Evolutionary conservation across 2,329 filamentous ascomycete species (phyloP).

Genomic region (Phoma herbarum): DNA sequence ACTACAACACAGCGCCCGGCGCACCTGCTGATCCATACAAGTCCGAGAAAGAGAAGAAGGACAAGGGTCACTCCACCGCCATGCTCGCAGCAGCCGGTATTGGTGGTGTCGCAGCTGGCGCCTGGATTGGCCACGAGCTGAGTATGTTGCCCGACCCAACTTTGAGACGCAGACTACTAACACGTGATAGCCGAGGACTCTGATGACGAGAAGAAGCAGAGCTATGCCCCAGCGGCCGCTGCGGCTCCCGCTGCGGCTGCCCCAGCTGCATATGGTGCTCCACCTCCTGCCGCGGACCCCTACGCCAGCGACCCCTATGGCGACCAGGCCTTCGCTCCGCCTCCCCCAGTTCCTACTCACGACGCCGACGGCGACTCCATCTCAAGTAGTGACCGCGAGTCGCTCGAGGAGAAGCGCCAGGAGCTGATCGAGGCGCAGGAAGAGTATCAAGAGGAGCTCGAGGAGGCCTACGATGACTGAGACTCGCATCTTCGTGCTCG

Average conservation of each 20-base stretch:
- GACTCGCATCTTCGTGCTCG: background rate
- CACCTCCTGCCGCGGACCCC: constrained; percentile 2
- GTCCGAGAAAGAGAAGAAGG: constrained; percentile 50
- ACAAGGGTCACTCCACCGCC: constrained; percentile 56
- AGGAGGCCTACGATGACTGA: constrained; percentile 42
- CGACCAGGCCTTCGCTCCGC: constrained; percentile 32
- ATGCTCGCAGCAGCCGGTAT: constrained; percentile 65
- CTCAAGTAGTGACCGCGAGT: constrained; percentile 50
- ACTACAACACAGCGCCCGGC: constrained; percentile 37
- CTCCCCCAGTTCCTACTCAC: constrained; percentile 52
- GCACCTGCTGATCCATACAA: constrained; percentile 32
- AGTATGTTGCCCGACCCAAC: too few relatives aligned
- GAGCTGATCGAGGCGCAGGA: constrained; percentile 63
- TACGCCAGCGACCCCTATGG: constrained; percentile 27
- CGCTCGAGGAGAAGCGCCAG: constrained; percentile 62
- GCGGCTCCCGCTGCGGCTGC: constrained; percentile 24
- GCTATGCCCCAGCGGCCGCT: constrained; percentile 20
- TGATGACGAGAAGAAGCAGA: constrained; percentile 43
- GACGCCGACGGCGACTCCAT: constrained; percentile 54
- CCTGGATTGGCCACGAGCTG: constrained; percentile 64
- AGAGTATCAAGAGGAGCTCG: constrained; percentile 60
- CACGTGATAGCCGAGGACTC: constrained; percentile 39
- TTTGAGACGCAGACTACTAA: constrained; percentile 22
- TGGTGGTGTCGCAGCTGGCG: constrained; percentile 68
- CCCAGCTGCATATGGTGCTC: constrained; percentile 20